These are phyloP conservation scores for Wickerhamomyces silvicola DNA, from an alignment of 805 yeast species.

Conservation along the genomic window DNA sequence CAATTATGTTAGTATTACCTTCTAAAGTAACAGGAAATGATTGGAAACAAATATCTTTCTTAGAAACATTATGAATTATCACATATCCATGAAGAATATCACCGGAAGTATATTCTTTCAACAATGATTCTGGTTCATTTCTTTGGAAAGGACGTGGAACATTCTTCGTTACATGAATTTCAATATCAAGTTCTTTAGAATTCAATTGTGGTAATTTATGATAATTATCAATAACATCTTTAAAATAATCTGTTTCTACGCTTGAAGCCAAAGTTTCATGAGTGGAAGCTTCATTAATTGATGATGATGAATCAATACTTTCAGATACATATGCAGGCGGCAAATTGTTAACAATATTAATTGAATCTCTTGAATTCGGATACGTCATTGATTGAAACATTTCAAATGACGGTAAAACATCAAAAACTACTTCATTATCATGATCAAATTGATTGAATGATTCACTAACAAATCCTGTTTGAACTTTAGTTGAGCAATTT, in stretches of 20 bases:
- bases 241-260: slow-evolving; percentile 30
- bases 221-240: slow-evolving; percentile 44
- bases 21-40: slow-evolving; percentile 51
- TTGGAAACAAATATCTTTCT: slow-evolving; percentile 47
- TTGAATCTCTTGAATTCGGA: slow-evolving; percentile 35
- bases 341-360: slow-evolving; percentile 21
- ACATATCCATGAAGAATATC: slow-evolving; percentile 59
- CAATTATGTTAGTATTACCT: slow-evolving; percentile 31
- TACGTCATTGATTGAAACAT: slow-evolving; percentile 47
- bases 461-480: slow-evolving; percentile 8
- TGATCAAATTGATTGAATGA: slow-evolving; percentile 1
- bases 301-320: slow-evolving; percentile 4
- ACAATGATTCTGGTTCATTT: slow-evolving; percentile 24
- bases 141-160: slow-evolving; percentile 38
- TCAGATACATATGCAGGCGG: slow-evolving; percentile 29
- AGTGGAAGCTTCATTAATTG: slow-evolving; percentile 7
- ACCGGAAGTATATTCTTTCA: slow-evolving; percentile 60
- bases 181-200: slow-evolving; percentile 37
- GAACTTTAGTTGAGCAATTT: slow-evolving; percentile 3
- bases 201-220: slow-evolving; percentile 35
- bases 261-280: no score
- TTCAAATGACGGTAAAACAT: slow-evolving; percentile 62
- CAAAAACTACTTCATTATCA: slow-evolving; percentile 28
- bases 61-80: slow-evolving; percentile 40
- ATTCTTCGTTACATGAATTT: slow-evolving; percentile 44